phyloP scores from a whole-genome alignment of 129 eudicot species.

The Lactuca saligna region DNA sequence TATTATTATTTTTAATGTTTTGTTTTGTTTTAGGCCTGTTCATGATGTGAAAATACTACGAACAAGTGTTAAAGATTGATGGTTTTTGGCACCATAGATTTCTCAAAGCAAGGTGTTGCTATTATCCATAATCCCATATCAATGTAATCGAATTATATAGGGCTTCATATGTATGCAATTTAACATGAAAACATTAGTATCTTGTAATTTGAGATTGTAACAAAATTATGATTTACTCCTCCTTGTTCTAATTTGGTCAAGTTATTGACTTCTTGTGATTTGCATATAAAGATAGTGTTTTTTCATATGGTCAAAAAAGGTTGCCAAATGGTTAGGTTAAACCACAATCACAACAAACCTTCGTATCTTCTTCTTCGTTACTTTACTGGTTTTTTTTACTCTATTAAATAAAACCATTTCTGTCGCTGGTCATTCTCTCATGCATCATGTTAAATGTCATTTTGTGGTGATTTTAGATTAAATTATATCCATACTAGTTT shows the following conservation, averaged over 20 bases:
- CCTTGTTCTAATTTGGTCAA: conserved; percentile 9
- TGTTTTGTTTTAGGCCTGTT: conserved; percentile 52
- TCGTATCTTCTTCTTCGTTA: too few relatives aligned
- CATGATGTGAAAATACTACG: conserved; percentile 80
- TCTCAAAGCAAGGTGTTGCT: conserved; percentile 16
- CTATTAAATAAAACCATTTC: too few relatives aligned
- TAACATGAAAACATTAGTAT: conserved; percentile 16
- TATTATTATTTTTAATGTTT: neutral
- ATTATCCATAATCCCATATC: conserved; percentile 12
- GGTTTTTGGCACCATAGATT: neutral
- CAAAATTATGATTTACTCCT: conserved; percentile 11
- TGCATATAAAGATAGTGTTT: neutral
- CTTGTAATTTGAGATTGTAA: conserved; percentile 28
- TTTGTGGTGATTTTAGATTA: too few relatives aligned
- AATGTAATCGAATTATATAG: conserved; percentile 15
- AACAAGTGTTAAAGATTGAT: conserved; percentile 56
- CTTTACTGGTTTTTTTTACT: too few relatives aligned
- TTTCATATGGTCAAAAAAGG: neutral
- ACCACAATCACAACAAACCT: too few relatives aligned
- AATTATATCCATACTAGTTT: too few relatives aligned
- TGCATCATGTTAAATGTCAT: too few relatives aligned
- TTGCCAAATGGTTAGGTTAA: neutral
- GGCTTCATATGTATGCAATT: conserved; percentile 7
- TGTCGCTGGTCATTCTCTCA: too few relatives aligned
- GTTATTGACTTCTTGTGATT: conserved; percentile 21